Conservation (phyloP, 768 basidiomycete species). For the Xerocomellus dryophilus region DNA sequence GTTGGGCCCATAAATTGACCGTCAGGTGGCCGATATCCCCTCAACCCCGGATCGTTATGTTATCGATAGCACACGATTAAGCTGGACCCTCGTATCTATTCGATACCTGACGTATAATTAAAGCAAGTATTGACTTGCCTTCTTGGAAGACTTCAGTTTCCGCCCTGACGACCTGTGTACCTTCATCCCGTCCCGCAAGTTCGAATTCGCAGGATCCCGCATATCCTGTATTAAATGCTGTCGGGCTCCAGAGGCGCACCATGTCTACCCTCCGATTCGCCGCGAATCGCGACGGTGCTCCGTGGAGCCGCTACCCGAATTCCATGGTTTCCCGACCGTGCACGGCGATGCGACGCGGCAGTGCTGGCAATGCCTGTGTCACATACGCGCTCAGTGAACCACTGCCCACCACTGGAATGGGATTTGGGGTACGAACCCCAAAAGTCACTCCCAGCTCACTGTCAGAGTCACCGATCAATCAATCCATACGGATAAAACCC, state of each 20-base stretch:
- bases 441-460: constrained; percentile 1
- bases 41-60: background rate
- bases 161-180: background rate
- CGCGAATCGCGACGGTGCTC: constrained; percentile 18
- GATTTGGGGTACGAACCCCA: constrained; percentile 12
- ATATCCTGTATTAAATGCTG: background rate
- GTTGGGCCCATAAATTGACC: background rate
- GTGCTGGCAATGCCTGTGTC: background rate
- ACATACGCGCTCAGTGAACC: background rate
- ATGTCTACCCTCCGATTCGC: background rate
- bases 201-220: background rate
- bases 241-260: background rate
- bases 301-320: constrained; percentile 8
- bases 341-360: background rate
- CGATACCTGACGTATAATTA: background rate
- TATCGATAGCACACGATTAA: background rate
- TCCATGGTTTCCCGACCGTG: background rate
- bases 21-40: background rate
- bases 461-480: background rate
- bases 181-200: background rate
- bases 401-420: background rate
- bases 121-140: background rate
- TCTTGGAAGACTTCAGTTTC: constrained; percentile 6
- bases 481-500: constrained; percentile 16
- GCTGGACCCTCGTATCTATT: background rate